phyloP scores from a whole-genome alignment of 371 early-diverging fungal species.

The Syncephalis plumigaleata region DNA sequence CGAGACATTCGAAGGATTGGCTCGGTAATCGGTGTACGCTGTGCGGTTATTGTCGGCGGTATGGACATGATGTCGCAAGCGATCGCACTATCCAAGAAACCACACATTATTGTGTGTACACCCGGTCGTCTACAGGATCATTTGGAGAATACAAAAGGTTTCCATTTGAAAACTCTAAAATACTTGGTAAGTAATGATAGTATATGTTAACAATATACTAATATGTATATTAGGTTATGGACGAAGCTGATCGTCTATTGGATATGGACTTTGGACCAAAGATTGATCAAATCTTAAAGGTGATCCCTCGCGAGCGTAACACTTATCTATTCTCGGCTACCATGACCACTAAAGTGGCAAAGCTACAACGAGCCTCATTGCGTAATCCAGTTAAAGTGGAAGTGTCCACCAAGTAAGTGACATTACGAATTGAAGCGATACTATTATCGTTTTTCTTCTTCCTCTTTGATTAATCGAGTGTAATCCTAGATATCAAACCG shows the following conservation, averaged over 20 bases:
- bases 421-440: slow-evolving; percentile 4
- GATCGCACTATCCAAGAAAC: slow-evolving; percentile 84
- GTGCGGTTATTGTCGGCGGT: slow-evolving; percentile 92
- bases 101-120: slow-evolving; percentile 92
- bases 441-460: slow-evolving; percentile 5
- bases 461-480: slow-evolving; percentile 12
- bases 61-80: slow-evolving; percentile 93
- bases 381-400: slow-evolving; percentile 82
- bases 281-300: slow-evolving; percentile 85
- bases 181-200: slow-evolving; percentile 37
- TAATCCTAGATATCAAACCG: slow-evolving; percentile 72
- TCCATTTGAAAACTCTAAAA: slow-evolving; percentile 67
- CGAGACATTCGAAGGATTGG: slow-evolving; percentile 90
- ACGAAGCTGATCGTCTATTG: slow-evolving; percentile 96
- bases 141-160: slow-evolving; percentile 95
- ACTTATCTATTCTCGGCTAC: slow-evolving; percentile 96
- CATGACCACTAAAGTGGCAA: slow-evolving; percentile 90
- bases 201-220: slow-evolving; percentile 8
- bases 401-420: slow-evolving; percentile 56
- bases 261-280: slow-evolving; percentile 95
- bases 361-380: slow-evolving; percentile 86
- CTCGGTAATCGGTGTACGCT: slow-evolving; percentile 79
- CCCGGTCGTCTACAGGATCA: slow-evolving; percentile 97
- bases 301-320: slow-evolving; percentile 82
- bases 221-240: slow-evolving; percentile 43